Evolutionary conservation across 1,284 basidiomycete species (phyloP), one percentile per base, ranked within the genome.

Genomic region (Ustilago xerochloae): DNA sequence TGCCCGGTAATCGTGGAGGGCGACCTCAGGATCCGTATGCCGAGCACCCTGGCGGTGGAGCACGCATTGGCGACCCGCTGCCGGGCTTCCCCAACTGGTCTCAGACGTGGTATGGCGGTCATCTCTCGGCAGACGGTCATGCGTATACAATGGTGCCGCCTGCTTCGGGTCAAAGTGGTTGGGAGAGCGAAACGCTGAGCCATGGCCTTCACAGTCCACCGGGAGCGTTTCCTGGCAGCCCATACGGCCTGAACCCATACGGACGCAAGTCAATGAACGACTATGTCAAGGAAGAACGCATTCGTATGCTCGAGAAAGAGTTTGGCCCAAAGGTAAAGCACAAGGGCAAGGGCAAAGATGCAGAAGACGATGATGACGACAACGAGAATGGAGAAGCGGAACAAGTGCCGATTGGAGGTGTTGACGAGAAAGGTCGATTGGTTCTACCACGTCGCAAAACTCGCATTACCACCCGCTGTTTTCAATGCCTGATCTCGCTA

Each of bases 221-320:
- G 13, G 38, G 46, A 5, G 4, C 32, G 10, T 10, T 33, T 9
- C 43, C 36, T 6, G 28, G 12, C 13, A 35, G 53, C 12, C 32
- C 48, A 2, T 72, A 63, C 22, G 52, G 49, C 5, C 35, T 52
- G 3, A 57, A 61, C 20, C 29, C 70, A 1, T 72, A 72, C 48
- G 62, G 58, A 7, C 61, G 38, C 13, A 33, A 48, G 7, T 22
- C 46, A 24, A 56, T 47, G 15, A 36, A 53, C 33, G 77, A 79
- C 16, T 54, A 71, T 13, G 60, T 78, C 38, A 80, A 80, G 36
- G 77, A 80, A 29, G 77, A 79, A 49, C 63, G 79, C 29, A 77
- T 79, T 12, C 61, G 75, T 24, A 80, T 80, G 77, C 63, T 80
- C 12, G 79, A 79, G 39, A 75, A 77, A 56, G 70, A 80, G 35